phyloP scores from a whole-genome alignment of 345 rosid species.

The Bruguiera sexangula region DNA sequence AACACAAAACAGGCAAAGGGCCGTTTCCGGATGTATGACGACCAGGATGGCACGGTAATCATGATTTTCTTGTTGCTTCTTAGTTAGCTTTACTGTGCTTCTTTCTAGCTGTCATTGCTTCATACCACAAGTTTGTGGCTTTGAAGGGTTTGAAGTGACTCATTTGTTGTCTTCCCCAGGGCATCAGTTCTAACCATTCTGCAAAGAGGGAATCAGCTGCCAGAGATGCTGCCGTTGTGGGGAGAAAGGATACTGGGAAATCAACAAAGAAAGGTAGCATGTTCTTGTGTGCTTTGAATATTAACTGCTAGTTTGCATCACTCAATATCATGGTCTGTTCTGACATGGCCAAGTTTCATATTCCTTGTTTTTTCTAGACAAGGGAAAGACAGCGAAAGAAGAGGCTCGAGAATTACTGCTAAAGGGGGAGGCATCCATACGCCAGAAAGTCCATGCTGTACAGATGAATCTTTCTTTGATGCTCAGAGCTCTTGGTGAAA shows the following conservation, averaged over 20 bases:
- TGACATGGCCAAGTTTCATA: slow-evolving; percentile 2
- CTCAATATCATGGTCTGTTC: neutral
- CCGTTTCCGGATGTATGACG: slow-evolving; percentile 48
- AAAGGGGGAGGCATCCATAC: slow-evolving; percentile 75
- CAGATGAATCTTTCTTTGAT: slow-evolving; percentile 64
- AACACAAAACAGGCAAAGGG: slow-evolving; percentile 62
- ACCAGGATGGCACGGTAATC: slow-evolving; percentile 40
- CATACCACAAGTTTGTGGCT: neutral
- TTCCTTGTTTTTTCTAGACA: slow-evolving; percentile 46
- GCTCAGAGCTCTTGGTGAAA: slow-evolving; percentile 84
- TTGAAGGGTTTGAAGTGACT: slow-evolving; percentile 8
- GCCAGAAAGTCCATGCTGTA: slow-evolving; percentile 59
- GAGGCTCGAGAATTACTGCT: slow-evolving; percentile 93
- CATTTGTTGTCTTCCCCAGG: slow-evolving; percentile 25
- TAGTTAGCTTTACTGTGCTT: slow-evolving; percentile 3
- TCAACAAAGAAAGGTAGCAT: slow-evolving; percentile 64
- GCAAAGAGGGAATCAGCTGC: slow-evolving; percentile 56
- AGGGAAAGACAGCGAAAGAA: slow-evolving; percentile 88
- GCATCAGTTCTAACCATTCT: slow-evolving; percentile 48
- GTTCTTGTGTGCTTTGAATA: slow-evolving; percentile 15
- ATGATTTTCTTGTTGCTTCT: neutral
- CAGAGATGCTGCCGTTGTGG: slow-evolving; percentile 51
- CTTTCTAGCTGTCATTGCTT: neutral
- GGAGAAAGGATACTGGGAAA: slow-evolving; percentile 68
- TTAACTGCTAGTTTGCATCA: slow-evolving; percentile 12